A percentile compares a stretch with the other conserved stretches of the same genome.
Conservation (phyloP, 768 basidiomycete genomes). For the Lactarius deliciosus region DNA sequence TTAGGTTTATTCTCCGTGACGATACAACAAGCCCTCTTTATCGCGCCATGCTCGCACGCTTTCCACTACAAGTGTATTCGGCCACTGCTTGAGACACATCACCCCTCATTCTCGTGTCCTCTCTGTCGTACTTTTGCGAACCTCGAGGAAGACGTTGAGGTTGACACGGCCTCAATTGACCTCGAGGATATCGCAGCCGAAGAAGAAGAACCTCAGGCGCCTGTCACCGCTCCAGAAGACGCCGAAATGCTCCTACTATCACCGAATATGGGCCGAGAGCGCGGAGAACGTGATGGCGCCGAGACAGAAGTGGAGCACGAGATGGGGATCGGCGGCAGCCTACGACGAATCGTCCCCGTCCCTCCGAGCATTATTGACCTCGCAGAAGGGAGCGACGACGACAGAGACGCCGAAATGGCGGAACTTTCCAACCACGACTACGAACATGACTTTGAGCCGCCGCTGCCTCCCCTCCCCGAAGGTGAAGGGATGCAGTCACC, state of each 20-base stretch:
- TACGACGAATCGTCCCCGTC: constrained; percentile 16
- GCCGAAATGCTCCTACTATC: constrained; percentile 23
- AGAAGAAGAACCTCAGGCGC: constrained; percentile 4
- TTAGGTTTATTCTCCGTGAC: constrained; percentile 79
- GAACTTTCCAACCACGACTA: constrained; percentile 2
- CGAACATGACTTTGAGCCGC: background rate
- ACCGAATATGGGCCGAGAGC: constrained; percentile 17
- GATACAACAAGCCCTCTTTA: constrained; percentile 94
- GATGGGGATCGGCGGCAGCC: background rate
- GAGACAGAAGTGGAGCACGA: constrained; percentile 28
- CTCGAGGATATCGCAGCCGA: constrained; percentile 11
- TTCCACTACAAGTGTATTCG: constrained; percentile 98
- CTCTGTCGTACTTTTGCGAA: constrained; percentile 94
- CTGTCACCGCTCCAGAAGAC: constrained; percentile 8
- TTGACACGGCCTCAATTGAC: constrained; percentile 39
- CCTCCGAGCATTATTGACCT: constrained; percentile 27
- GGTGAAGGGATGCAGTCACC: constrained; percentile 3
- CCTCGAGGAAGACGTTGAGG: constrained; percentile 92
- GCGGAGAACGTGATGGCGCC: constrained; percentile 21
- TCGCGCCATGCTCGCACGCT: constrained; percentile 95
- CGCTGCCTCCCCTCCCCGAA: constrained; percentile 23
- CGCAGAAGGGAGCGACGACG: constrained; percentile 23
- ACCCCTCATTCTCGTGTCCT: constrained; percentile 93
- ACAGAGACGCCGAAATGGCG: constrained; percentile 24
- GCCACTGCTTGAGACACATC: constrained; percentile 83